These are phyloP conservation scores for Xylariomycetidae sp. DNA, from an alignment of 2,329 filamentous ascomycete species.

Conservation along the genomic window DNA sequence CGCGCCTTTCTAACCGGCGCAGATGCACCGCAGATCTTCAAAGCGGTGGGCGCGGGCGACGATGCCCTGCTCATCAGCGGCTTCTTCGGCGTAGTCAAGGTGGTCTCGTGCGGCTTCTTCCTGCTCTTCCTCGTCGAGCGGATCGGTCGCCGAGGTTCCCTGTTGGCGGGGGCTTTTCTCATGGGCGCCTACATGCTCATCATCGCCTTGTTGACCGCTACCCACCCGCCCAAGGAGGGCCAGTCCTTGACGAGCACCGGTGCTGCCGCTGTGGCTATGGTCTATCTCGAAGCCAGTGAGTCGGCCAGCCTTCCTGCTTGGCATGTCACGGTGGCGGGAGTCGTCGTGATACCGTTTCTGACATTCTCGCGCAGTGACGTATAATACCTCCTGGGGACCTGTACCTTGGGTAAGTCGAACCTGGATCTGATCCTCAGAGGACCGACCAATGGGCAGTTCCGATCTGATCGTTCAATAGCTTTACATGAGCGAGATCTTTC, in stretches of 20 bases:
- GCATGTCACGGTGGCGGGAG: too few species aligned
- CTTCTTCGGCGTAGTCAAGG: slow-evolving; percentile 47
- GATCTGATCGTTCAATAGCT: slow-evolving; percentile 21
- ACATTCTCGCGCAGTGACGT: slow-evolving; percentile 40
- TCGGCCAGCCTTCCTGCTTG: background rate
- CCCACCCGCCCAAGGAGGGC: slow-evolving; percentile 31
- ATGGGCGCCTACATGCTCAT: slow-evolving; percentile 50
- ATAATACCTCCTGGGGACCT: slow-evolving; percentile 47
- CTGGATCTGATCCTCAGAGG: background rate
- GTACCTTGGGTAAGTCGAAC: slow-evolving; percentile 38
- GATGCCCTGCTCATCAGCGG: slow-evolving; percentile 43
- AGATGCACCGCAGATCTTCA: slow-evolving; percentile 46
- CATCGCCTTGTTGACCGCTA: slow-evolving; percentile 40
- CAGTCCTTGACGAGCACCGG: slow-evolving; percentile 30
- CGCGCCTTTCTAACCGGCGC: slow-evolving; percentile 6
- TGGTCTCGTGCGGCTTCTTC: slow-evolving; percentile 40
- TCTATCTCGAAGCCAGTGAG: slow-evolving; percentile 39
- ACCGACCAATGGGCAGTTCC: too few species aligned
- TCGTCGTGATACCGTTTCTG: too few species aligned
- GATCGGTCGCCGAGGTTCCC: slow-evolving; percentile 40
- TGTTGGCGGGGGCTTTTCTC: slow-evolving; percentile 41
- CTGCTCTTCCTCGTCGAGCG: slow-evolving; percentile 43
- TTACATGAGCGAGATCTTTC: slow-evolving; percentile 45
- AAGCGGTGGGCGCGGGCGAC: slow-evolving; percentile 40
- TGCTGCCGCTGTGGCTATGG: slow-evolving; percentile 43